Evolutionary conservation across 768 basidiomycete species (phyloP).

Genomic region (Tubosaeta sp.): DNA sequence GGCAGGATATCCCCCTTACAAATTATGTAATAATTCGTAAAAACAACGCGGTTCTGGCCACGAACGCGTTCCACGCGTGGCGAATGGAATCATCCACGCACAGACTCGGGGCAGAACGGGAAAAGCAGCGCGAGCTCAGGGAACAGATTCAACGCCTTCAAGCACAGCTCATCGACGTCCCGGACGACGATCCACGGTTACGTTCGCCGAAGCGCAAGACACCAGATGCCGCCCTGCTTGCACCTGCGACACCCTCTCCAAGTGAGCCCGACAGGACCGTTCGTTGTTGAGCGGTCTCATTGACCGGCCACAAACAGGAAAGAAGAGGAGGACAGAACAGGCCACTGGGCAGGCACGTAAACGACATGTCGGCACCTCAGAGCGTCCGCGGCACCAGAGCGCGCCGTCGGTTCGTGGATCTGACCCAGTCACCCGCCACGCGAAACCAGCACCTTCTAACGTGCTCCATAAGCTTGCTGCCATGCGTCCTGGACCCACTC

Average conservation of each 20-base stretch:
- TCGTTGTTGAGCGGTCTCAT: neutral
- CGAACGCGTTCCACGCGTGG: slow-evolving; percentile 13
- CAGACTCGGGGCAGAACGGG: slow-evolving; percentile 35
- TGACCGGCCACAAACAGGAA: slow-evolving; percentile 16
- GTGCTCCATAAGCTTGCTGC: slow-evolving; percentile 49
- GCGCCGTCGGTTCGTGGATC: slow-evolving; percentile 6
- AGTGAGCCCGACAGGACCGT: slow-evolving; percentile 42
- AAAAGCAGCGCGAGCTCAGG: slow-evolving; percentile 46
- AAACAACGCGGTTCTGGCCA: slow-evolving; percentile 20
- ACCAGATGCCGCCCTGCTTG: slow-evolving; percentile 35
- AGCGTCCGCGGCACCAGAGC: slow-evolving; percentile 13
- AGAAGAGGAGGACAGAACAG: slow-evolving; percentile 46
- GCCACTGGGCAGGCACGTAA: slow-evolving; percentile 18
- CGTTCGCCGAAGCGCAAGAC: slow-evolving; percentile 49
- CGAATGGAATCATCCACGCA: slow-evolving; percentile 55
- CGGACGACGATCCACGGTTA: slow-evolving; percentile 21
- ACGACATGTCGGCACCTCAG: slow-evolving; percentile 7
- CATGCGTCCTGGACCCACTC: slow-evolving; percentile 24
- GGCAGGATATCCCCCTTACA: neutral
- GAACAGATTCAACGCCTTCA: slow-evolving; percentile 55
- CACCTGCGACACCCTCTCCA: slow-evolving; percentile 58
- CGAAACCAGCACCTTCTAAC: slow-evolving; percentile 46
- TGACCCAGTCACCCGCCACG: slow-evolving; percentile 7
- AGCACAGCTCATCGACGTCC: slow-evolving; percentile 44
- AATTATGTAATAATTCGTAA: slow-evolving; percentile 19